Evolutionary conservation across 108 stramenopile species (phyloP), one percentile per base, ranked within the genome.

Genomic region (Skeletonema marinoi): DNA sequence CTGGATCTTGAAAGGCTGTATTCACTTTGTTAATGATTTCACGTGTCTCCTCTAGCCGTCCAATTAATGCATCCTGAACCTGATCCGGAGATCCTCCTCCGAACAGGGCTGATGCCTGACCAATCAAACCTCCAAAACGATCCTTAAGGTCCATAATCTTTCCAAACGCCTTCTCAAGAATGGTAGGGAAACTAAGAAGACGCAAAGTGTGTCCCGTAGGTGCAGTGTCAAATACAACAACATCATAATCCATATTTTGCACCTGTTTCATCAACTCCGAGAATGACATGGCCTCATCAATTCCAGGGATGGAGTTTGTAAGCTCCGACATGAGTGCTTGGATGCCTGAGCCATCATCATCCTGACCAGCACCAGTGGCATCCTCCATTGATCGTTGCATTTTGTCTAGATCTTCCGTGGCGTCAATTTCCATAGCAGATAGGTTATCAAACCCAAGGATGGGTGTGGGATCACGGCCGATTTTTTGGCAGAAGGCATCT

Each of bases 121-220:
- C 91, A 77, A 99, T 91, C 75, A 98, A 84, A 48, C 98, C 98
- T 46, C 96, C 95, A 70, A 98, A 98, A 19, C 93, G 88, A 86
- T 98, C 95, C 84, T 98, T 98, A 42, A 99, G 88, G 78, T 96
- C 98, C 96, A 96, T 94, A 19, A 98, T 83, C 81, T 98, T 98
- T 35, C 95, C 96, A 62, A 99, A 87, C 13, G 97, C 98, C 84
- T 93, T 98, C 81, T 98, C 97, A 73, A 99, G 85, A 70, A 97
- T 98, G 65, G 97, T 97, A 17, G 99, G 99, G 88, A 98, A 98
- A 65, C 82, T 82, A 36, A 99, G 87, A 12, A 99, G 87, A 41
- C 98, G 92, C 32, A 99, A 93, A n/a, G 99, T 99, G 83, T 99
- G 99, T 14, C 99, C 99, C 7, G 99, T 99, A 7, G 99, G 99